Evolutionary conservation across 495 filamentous ascomycete genomes (phyloP), one percentile per base, ranked within the genome.

Genomic region (Penicillium parvum): DNA sequence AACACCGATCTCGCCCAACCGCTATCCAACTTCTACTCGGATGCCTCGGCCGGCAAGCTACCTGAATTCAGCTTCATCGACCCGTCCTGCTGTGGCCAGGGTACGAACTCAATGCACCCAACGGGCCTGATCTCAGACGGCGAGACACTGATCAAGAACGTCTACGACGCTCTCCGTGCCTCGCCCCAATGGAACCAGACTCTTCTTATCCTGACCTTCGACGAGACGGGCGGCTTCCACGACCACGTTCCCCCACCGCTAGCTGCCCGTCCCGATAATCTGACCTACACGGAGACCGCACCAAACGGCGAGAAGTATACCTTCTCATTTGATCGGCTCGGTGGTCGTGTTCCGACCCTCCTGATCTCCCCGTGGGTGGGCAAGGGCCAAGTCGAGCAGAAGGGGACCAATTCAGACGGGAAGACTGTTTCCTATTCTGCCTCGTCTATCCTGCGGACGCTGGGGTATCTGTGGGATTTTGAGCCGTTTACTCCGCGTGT

Each of bases 11-110:
- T 60, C 17, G 54, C 64, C 37, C 45, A 53, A 9, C 60, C 67
- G 4, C 40, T 68, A 7, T 40, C 49, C 4, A 47, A 62, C 37
- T 68, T 68, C 55, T 69, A 64, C 55, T 43, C 57, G 4, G 70
- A 69, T 22, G 65, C 65, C 7, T 49, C 50, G 12, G 51, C 55
- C 10, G 66, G 74, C 21, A 55, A 38, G 3, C 69, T 76, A 1
- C 61, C 73, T 5, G 53, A 72, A 28, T 63, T 77, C 45, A 68
- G 65, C 32, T 77, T 71, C 49, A 51, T 77, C 47, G 72, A 77
- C 60, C 74, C 74, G 1, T 64, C 63, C 29, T 77, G 74, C 68
- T 77, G 74, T 50, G 62, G 61, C 14, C 39, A 49, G 10, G 57
- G 53, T 33, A 72, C 68, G 17, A 72, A 61, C 47, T 74, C 69